Percentiles rank a stretch among this genome's conserved stretches.
These are phyloP conservation scores for Picochlorum sp. DNA, from an alignment of 139 green algal genomes.

Conservation along the genomic window DNA sequence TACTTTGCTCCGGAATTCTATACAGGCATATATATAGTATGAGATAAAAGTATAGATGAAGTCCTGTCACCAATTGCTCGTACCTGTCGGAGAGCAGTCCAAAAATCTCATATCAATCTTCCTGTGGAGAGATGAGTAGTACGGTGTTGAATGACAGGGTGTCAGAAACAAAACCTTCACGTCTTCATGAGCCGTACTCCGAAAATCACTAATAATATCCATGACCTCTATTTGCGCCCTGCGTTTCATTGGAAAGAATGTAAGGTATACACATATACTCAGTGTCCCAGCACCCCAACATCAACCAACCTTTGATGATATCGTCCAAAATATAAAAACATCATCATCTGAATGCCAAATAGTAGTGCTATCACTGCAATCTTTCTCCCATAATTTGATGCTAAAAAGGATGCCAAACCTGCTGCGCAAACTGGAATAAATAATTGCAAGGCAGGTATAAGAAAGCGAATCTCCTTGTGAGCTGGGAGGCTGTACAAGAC, in stretches of 20 bases:
- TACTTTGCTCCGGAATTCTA: neutral
- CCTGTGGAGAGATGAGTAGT: constrained; percentile 34
- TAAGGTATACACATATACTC: neutral
- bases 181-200: neutral
- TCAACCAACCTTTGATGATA: constrained; percentile 25
- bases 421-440: constrained; percentile 33
- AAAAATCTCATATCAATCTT: constrained; percentile 38
- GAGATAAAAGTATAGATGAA: neutral
- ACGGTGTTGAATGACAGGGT: constrained; percentile 46
- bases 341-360: constrained; percentile 22
- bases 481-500: constrained; percentile 40
- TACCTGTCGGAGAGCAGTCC: constrained; percentile 45
- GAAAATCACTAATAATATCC: neutral
- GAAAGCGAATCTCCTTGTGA: constrained; percentile 53
- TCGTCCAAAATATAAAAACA: constrained; percentile 28
- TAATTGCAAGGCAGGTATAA: constrained; percentile 40
- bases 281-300: neutral
- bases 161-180: constrained; percentile 38
- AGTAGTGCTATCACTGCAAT: neutral
- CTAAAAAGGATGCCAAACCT: neutral
- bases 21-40: neutral
- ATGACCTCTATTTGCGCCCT: constrained; percentile 7
- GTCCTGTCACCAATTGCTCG: neutral
- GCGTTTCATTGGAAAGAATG: neutral
- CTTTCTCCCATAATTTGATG: neutral